Conservation (phyloP, 2,329 filamentous ascomycete genomes). For the Ascomycota sp. region DNA sequence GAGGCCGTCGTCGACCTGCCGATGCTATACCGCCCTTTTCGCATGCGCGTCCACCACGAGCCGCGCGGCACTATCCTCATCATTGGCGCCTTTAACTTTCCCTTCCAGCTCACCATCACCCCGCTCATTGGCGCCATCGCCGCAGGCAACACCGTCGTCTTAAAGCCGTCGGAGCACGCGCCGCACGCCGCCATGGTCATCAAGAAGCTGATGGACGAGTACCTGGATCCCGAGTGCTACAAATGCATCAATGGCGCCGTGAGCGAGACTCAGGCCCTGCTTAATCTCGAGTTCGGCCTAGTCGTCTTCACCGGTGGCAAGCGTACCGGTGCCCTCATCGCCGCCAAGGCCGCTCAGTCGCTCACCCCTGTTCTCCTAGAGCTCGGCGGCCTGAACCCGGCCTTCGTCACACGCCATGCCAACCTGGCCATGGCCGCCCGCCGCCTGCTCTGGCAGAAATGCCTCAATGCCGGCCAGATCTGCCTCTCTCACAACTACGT, state of each 20-base stretch:
- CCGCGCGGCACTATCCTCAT: conserved; percentile 67
- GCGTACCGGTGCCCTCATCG: conserved; percentile 65
- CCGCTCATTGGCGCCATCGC: conserved; percentile 80
- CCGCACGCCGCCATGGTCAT: conserved; percentile 59
- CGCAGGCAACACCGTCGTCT: conserved; percentile 70
- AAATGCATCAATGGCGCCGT: conserved; percentile 61
- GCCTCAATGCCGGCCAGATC: conserved; percentile 69
- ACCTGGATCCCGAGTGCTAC: conserved; percentile 61
- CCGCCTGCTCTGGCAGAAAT: conserved; percentile 76
- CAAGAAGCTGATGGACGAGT: conserved; percentile 54
- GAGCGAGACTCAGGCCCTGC: conserved; percentile 58
- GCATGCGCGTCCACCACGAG: conserved; percentile 64
- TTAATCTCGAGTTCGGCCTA: conserved; percentile 90
- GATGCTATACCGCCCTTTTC: conserved; percentile 46
- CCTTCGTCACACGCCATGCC: conserved; percentile 71
- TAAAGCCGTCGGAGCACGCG: conserved; percentile 80
- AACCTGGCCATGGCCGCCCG: conserved; percentile 64
- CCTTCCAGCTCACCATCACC: conserved; percentile 57
- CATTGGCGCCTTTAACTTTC: conserved; percentile 90
- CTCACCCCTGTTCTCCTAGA: conserved; percentile 79
- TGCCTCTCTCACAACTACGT: conserved; percentile 90
- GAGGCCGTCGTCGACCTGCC: conserved; percentile 53
- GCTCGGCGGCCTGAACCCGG: conserved; percentile 79
- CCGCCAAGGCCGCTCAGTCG: conserved; percentile 73
- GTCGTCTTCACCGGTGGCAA: conserved; percentile 86